These are phyloP conservation scores for Saposhnikovia divaricata DNA, from an alignment of 129 eudicot species.

Conservation along the genomic window DNA sequence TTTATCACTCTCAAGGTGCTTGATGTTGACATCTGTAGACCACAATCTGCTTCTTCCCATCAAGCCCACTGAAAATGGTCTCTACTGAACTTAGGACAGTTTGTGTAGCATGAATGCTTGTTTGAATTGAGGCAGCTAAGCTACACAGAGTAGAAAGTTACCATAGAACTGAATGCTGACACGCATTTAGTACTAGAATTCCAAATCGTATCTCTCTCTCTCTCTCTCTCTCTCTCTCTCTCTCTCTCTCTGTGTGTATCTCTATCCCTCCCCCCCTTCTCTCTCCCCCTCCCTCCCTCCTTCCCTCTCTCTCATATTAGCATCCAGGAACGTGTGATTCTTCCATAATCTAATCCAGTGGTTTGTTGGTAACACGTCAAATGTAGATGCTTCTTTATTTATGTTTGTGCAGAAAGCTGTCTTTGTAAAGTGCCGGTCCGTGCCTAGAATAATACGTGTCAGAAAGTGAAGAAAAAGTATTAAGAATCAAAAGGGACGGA, in stretches of 20 bases:
- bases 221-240: too few species aligned
- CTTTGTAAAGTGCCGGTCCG: too few species aligned
- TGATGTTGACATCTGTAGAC: neutral
- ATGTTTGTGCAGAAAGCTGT: neutral
- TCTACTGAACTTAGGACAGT: neutral
- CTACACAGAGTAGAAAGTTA: neutral
- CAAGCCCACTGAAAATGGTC: neutral
- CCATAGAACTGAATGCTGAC: neutral
- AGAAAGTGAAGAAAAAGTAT: too few species aligned
- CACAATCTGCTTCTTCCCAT: neutral
- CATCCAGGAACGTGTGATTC: neutral
- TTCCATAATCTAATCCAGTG: neutral
- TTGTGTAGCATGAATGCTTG: neutral
- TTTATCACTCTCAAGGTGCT: neutral
- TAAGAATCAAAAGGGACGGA: too few species aligned
- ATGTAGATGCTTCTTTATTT: neutral
- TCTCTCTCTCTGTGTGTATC: too few species aligned
- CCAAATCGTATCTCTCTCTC: too few species aligned
- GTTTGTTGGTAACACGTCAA: neutral
- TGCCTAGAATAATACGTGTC: too few species aligned
- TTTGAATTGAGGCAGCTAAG: neutral
- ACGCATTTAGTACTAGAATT: neutral
- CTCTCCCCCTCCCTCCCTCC: too few species aligned
- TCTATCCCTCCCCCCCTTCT: too few species aligned
- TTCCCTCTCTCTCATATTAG: too few species aligned